Evolutionary conservation across 345 rosid species (phyloP).

Genomic region (Eucalyptus regnans): DNA sequence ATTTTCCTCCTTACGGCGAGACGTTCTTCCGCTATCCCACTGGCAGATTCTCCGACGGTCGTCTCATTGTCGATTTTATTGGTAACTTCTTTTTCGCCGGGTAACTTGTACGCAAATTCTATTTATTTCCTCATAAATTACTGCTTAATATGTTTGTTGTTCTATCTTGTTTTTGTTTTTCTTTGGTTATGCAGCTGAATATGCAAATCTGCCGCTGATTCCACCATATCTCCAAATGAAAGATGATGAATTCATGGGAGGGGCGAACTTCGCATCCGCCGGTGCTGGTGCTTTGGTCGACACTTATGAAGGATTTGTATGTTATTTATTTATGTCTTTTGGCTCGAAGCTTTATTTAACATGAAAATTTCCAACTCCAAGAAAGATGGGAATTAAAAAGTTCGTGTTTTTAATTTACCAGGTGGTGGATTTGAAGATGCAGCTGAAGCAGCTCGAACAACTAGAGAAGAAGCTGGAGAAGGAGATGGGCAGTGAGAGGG

Average conservation of each 20-base stretch:
- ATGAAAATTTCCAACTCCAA: not conserved
- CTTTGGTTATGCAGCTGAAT: not conserved
- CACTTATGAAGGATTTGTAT: not conserved
- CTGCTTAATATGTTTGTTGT: not conserved
- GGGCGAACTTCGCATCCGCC: constrained; percentile 13
- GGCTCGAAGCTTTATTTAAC: not conserved
- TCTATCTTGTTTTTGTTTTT: not conserved
- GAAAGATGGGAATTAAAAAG: not conserved
- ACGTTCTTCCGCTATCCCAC: constrained; percentile 8
- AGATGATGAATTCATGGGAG: not conserved
- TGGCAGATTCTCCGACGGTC: constrained; percentile 13
- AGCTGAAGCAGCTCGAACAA: constrained; percentile 2
- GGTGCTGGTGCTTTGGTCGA: constrained; percentile 7
- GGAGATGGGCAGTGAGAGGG: not conserved
- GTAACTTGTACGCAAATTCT: not conserved
- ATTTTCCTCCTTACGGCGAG: not conserved
- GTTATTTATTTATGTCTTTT: not conserved
- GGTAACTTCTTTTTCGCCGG: not conserved
- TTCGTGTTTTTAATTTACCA: not conserved
- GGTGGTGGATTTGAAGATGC: not conserved
- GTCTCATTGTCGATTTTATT: not conserved
- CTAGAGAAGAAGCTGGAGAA: not conserved
- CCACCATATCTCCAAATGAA: constrained; percentile 4
- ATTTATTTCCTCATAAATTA: not conserved
- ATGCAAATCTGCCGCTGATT: constrained; percentile 1